These are phyloP conservation scores for Microcyclosporella mali DNA, from an alignment of 2,329 filamentous ascomycete genomes.

Conservation along the genomic window DNA sequence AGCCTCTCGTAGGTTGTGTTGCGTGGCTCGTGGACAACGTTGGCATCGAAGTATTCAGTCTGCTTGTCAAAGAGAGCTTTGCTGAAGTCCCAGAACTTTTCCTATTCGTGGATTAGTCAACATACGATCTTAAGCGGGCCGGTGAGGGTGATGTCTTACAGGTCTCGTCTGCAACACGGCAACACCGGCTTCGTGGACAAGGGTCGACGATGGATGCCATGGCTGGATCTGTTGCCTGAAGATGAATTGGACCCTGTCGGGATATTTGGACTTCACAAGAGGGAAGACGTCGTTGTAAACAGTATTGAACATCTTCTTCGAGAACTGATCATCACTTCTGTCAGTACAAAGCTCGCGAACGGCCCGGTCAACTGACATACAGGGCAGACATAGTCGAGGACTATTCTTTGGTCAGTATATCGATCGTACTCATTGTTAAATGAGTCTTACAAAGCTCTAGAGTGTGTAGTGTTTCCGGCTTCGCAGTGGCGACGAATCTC, in stretches of 20 bases:
- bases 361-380: slow-evolving; percentile 26
- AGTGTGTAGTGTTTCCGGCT: slow-evolving; percentile 44
- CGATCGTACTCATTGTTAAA: neutral
- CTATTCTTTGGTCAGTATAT: slow-evolving; percentile 29
- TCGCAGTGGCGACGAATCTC: slow-evolving; percentile 50
- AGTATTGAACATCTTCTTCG: slow-evolving; percentile 69
- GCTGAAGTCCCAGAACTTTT: slow-evolving; percentile 76
- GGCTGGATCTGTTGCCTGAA: slow-evolving; percentile 62
- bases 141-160: slow-evolving; percentile 26
- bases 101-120: slow-evolving; percentile 10
- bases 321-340: slow-evolving; percentile 43
- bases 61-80: slow-evolving; percentile 63
- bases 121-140: too few relatives aligned
- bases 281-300: slow-evolving; percentile 62
- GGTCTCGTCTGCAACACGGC: slow-evolving; percentile 66
- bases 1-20: slow-evolving; percentile 79
- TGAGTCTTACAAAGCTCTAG: slow-evolving; percentile 46
- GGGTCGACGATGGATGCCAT: slow-evolving; percentile 71
- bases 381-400: slow-evolving; percentile 88
- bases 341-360: neutral
- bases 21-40: slow-evolving; percentile 72
- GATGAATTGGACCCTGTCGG: slow-evolving; percentile 62
- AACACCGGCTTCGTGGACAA: slow-evolving; percentile 72
- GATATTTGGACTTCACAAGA: slow-evolving; percentile 55
- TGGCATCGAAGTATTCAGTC: slow-evolving; percentile 75